Evolutionary conservation across 805 yeast species (phyloP).

Genomic region (Scheffersomyces coipomensis): DNA sequence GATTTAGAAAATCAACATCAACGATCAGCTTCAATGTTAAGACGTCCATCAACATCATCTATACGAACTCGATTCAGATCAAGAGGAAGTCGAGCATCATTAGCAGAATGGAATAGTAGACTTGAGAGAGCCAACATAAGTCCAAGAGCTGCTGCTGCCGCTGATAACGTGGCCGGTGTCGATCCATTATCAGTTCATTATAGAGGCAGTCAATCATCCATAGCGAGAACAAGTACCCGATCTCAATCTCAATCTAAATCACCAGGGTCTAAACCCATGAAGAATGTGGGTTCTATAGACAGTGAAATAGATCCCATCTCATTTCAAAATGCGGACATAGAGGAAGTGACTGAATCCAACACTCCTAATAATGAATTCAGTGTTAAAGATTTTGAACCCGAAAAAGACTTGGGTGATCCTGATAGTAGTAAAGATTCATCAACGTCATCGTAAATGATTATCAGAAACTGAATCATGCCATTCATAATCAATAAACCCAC

Average conservation of each 20-base stretch:
- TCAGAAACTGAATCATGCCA: background rate
- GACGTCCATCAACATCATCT: background rate
- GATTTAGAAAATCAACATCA: slow-evolving; percentile 2
- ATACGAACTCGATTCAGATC: background rate
- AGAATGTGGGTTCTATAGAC: background rate
- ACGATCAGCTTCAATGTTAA: background rate
- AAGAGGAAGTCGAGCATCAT: background rate
- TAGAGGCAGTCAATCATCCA: background rate
- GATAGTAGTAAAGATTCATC: background rate
- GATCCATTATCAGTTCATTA: background rate
- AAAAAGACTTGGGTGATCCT: background rate
- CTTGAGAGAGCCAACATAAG: background rate
- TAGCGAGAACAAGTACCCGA: too few species aligned
- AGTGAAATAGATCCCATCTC: too few species aligned
- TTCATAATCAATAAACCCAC: too few species aligned
- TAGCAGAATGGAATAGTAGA: background rate
- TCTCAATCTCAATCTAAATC: too few species aligned
- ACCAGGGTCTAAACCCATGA: too few species aligned
- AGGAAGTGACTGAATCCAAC: background rate
- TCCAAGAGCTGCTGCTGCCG: background rate
- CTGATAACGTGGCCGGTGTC: background rate
- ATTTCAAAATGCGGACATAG: too few species aligned
- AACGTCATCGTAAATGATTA: too few species aligned
- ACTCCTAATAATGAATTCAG: background rate
- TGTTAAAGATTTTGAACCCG: background rate